phyloP scores from a whole-genome alignment of 768 basidiomycete species.

The Hirschioporus abietinus region DNA sequence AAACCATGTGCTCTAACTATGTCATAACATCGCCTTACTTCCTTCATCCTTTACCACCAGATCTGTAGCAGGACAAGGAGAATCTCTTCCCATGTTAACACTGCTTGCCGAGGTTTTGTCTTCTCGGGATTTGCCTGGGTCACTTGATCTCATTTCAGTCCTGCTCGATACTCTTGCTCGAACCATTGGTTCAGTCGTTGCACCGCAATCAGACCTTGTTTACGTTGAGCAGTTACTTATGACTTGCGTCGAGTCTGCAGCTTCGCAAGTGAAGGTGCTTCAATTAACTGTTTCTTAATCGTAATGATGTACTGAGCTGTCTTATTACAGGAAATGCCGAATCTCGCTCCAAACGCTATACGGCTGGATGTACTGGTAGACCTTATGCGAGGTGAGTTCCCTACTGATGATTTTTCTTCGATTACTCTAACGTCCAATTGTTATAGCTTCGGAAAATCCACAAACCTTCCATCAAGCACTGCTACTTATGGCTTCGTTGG shows the following conservation, averaged over 20 bases:
- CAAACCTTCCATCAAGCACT: constrained; percentile 94
- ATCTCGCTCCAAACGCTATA: constrained; percentile 50
- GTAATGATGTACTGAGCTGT: not conserved
- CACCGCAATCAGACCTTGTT: constrained; percentile 57
- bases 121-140: constrained; percentile 58
- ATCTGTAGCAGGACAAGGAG: constrained; percentile 24
- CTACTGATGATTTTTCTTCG: constrained; percentile 1
- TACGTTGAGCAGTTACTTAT: constrained; percentile 83
- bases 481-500: constrained; percentile 78
- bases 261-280: constrained; percentile 50
- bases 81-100: constrained; percentile 42
- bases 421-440: not conserved
- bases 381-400: constrained; percentile 61
- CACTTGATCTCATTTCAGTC: constrained; percentile 62
- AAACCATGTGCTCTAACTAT: not conserved
- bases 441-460: constrained; percentile 77
- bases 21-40: not conserved
- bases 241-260: constrained; percentile 68
- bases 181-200: constrained; percentile 51
- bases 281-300: not conserved
- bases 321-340: constrained; percentile 42
- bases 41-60: not conserved
- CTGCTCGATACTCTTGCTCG: constrained; percentile 70
- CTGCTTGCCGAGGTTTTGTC: constrained; percentile 68
- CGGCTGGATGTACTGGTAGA: constrained; percentile 85